Percentiles rank a stretch among this genome's conserved stretches.
These are phyloP conservation scores for Zalaria sp. DNA, from an alignment of 2,329 filamentous ascomycete genomes.

Conservation along the genomic window DNA sequence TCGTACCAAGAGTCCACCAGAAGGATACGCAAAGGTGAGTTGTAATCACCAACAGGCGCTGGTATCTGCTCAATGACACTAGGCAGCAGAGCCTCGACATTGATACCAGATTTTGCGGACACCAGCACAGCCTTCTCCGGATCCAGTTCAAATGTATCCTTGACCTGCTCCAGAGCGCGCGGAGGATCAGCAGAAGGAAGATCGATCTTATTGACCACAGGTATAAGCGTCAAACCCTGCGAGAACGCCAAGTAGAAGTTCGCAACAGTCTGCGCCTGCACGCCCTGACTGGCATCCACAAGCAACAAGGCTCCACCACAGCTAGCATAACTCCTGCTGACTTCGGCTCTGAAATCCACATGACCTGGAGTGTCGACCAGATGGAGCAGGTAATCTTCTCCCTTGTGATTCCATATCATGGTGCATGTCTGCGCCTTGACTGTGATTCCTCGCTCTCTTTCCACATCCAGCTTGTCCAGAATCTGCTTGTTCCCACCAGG, in stretches of 20 bases:
- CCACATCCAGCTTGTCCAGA: slow-evolving; percentile 91
- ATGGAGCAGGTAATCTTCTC: slow-evolving; percentile 82
- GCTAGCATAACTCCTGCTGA: slow-evolving; percentile 87
- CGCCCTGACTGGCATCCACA: slow-evolving; percentile 89
- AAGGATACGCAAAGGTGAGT: slow-evolving; percentile 64
- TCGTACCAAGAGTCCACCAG: slow-evolving; percentile 98
- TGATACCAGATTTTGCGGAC: slow-evolving; percentile 86
- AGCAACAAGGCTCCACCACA: slow-evolving; percentile 86
- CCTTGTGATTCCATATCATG: slow-evolving; percentile 85
- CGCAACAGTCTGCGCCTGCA: slow-evolving; percentile 95
- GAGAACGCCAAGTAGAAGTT: slow-evolving; percentile 98
- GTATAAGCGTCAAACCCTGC: slow-evolving; percentile 72
- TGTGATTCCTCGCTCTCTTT: slow-evolving; percentile 89
- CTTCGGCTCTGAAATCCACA: slow-evolving; percentile 94
- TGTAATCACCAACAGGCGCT: slow-evolving; percentile 58
- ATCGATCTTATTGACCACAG: slow-evolving; percentile 95
- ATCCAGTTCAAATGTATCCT: slow-evolving; percentile 76
- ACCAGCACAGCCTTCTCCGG: slow-evolving; percentile 61
- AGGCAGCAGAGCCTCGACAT: slow-evolving; percentile 71
- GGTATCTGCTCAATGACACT: slow-evolving; percentile 77
- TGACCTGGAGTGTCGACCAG: slow-evolving; percentile 94
- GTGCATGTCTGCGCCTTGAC: slow-evolving; percentile 98
- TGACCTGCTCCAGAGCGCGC: slow-evolving; percentile 73
- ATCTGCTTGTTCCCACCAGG: slow-evolving; percentile 86
- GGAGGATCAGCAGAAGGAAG: slow-evolving; percentile 79